A percentile compares a stretch with the other conserved stretches of the same genome.
These are phyloP conservation scores for Pseudoneurospora amorphoporcata DNA, from an alignment of 495 filamentous ascomycete species.

Conservation along the genomic window DNA sequence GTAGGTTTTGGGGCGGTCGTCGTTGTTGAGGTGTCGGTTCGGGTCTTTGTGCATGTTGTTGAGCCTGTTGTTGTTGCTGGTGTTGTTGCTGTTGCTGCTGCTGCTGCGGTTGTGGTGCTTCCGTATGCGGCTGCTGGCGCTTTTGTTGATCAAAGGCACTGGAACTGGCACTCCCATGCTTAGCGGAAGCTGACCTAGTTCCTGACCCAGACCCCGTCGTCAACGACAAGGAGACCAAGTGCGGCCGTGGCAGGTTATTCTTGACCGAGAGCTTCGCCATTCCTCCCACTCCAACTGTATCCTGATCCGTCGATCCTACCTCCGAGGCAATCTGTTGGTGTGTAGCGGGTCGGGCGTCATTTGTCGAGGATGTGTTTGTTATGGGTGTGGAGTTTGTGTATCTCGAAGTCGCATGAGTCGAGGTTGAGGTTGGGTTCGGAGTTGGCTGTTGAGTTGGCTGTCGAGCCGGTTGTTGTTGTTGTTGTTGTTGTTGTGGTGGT, in stretches of 20 bases:
- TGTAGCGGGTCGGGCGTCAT: constrained; percentile 1
- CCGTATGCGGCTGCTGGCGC: not conserved
- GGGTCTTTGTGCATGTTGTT: not conserved
- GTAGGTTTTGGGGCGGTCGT: constrained; percentile 21
- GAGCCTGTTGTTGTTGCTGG: not conserved
- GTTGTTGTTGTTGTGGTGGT: too few relatives aligned
- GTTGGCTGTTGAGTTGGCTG: too few relatives aligned
- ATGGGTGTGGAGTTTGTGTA: not conserved
- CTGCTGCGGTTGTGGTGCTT: not conserved
- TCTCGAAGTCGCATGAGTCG: not conserved
- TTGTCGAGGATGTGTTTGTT: not conserved
- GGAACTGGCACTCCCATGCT: not conserved
- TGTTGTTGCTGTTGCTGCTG: not conserved
- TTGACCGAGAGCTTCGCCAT: not conserved
- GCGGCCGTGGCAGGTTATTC: not conserved
- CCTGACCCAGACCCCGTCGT: not conserved
- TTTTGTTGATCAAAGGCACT: not conserved
- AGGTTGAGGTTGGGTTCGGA: not conserved
- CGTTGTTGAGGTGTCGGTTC: constrained; percentile 2
- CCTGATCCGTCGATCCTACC: constrained; percentile 1
- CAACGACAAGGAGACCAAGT: not conserved
- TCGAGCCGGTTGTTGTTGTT: too few relatives aligned
- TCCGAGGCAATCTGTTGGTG: not conserved
- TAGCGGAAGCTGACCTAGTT: not conserved
- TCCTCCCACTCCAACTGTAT: not conserved